Conservation (phyloP, 23 red algal genomes). For the Gracilaria caudata region DNA sequence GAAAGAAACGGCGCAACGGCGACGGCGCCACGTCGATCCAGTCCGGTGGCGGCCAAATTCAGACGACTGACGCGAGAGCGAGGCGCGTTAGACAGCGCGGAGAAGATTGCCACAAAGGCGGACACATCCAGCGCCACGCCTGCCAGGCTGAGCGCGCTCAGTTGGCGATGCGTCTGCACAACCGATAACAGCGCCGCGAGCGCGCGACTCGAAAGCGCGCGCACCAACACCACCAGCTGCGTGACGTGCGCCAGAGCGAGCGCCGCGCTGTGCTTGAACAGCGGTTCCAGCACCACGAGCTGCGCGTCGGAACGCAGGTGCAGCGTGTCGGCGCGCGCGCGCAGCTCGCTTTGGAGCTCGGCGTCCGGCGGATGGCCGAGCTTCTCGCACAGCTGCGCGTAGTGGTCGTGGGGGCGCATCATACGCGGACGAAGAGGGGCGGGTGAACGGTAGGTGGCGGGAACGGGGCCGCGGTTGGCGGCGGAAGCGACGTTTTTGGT, state of each 20-base stretch:
- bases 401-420: conserved; percentile 15
- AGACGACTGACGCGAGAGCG: conserved; percentile 8
- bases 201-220: background rate
- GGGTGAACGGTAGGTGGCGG: background rate
- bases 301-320: conserved; percentile 7
- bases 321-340: background rate
- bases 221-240: background rate
- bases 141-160: conserved; percentile 14
- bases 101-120: background rate
- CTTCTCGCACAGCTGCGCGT: conserved; percentile 7
- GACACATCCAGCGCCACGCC: background rate
- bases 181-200: conserved; percentile 1
- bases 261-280: background rate
- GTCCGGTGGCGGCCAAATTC: conserved; percentile 1
- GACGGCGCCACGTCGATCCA: background rate
- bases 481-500: too few species aligned
- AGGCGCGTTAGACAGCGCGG: background rate
- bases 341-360: background rate
- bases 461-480: background rate
- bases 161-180: background rate
- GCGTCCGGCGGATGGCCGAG: background rate
- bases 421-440: too few species aligned
- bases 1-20: conserved; percentile 34
- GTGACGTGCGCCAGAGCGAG: background rate
- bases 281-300: background rate